A percentile compares a stretch with the other conserved stretches of the same genome.
phyloP scores from a whole-genome alignment of 2,329 filamentous ascomycete species.

The Beauveria sp. region DNA sequence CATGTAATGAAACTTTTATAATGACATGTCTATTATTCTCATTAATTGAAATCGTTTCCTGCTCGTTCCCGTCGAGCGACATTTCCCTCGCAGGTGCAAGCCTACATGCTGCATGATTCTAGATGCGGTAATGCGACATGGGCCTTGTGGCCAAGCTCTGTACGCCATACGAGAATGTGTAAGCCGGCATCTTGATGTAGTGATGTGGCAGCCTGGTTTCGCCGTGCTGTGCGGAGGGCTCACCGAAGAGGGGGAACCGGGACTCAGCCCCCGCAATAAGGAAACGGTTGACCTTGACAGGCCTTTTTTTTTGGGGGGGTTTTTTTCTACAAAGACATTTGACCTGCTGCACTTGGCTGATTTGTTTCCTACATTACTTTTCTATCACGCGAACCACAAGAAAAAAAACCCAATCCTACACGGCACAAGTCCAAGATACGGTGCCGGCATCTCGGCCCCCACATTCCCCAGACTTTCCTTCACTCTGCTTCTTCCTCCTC shows the following conservation, averaged over 20 bases:
- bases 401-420: no score
- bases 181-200: neutral
- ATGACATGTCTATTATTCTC: neutral
- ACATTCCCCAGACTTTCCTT: neutral
- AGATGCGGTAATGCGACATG: neutral
- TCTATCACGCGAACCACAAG: no score
- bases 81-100: no score
- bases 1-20: neutral
- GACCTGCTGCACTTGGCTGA: neutral
- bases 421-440: no score
- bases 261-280: neutral
- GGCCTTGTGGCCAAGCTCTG: neutral
- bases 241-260: slow-evolving; percentile 5
- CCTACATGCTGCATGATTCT: neutral
- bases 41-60: neutral
- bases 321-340: neutral
- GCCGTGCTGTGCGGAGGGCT: neutral
- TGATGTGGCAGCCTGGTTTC: neutral
- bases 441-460: no score
- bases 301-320: no score
- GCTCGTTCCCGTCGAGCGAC: no score
- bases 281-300: neutral
- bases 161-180: neutral
- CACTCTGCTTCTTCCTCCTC: neutral
- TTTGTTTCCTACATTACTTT: no score